Evolutionary conservation across 306 rosid species (phyloP), one percentile per base, ranked within the genome.

Genomic region (Arachis hypogaea): DNA sequence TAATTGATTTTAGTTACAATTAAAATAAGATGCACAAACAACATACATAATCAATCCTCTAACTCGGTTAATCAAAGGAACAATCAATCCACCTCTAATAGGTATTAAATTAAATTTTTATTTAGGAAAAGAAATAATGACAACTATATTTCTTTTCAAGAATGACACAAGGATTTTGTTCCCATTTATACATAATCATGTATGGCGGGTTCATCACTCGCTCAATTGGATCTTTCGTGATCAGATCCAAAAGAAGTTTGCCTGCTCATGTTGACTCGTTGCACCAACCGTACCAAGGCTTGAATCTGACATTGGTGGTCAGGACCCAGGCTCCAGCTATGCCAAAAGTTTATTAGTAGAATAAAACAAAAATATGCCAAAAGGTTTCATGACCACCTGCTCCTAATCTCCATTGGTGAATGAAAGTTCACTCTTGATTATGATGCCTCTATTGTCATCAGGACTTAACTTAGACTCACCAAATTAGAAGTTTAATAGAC

Each of bases 161-260:
- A 44, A 63, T 36, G 56, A 46, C 49, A 78, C 44, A 66, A 59
- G 66, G 38, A 44, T 38, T 66, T 11, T 44, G 63, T 36, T 59
- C 59, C 60, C 47, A 29, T 78, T 82, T 63, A 85, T 75, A 83
- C 11, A 22, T 1, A 22, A 59, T 85, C 97, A 6, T 69, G 78
- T 62, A 80, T 63, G 22, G 70, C 87, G 5, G 73, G 75, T 9
- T 69, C 81, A 68, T 81, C 90, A 40, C 88, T 86, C 62, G 90
- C 82, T 73, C 85, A 59, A 5, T 77, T 82, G 45, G 93, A 84
- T 54, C 86, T 82, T 81, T 92, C 96, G 54, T 83, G 96, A 63
- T 94, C 96, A 54, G 61, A 66, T 74, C 96, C 96, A 81, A 85
- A 80, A 40, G 97, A 87, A 22, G 28, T 22, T 22, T 1, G 28